A percentile compares a stretch with the other conserved stretches of the same genome.
Conservation (phyloP, 495 filamentous ascomycete species). For the Collariella sp. region DNA sequence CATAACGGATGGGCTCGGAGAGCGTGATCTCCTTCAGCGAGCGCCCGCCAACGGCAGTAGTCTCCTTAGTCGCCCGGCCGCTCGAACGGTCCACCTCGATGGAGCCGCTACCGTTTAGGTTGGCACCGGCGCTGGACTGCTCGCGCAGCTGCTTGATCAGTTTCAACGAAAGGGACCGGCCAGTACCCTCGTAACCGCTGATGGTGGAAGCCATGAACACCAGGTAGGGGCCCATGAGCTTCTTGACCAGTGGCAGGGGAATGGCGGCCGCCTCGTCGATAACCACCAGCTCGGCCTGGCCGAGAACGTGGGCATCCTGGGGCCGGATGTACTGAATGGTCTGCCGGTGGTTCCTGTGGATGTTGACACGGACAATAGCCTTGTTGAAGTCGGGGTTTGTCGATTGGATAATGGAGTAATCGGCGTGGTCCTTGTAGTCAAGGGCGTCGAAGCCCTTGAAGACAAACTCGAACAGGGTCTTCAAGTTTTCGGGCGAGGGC, state of each 20-base stretch:
- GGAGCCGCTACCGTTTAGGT: slow-evolving; percentile 44
- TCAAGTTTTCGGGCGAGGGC: slow-evolving; percentile 95
- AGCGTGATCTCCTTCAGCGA: slow-evolving; percentile 90
- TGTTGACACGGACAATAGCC: slow-evolving; percentile 92
- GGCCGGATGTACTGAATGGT: slow-evolving; percentile 98
- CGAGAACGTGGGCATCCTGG: slow-evolving; percentile 87
- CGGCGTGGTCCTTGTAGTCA: slow-evolving; percentile 83
- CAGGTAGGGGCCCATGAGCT: slow-evolving; percentile 94
- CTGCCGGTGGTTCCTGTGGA: slow-evolving; percentile 90
- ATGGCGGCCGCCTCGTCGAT: slow-evolving; percentile 99
- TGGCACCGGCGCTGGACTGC: slow-evolving; percentile 59
- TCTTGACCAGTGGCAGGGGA: slow-evolving; percentile 81
- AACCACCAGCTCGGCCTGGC: slow-evolving; percentile 91
- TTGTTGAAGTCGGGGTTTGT: slow-evolving; percentile 99
- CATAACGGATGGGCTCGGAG: slow-evolving; percentile 89
- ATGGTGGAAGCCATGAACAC: slow-evolving; percentile 99
- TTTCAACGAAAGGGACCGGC: slow-evolving; percentile 88
- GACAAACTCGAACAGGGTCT: slow-evolving; percentile 95
- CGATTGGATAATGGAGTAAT: slow-evolving; percentile 97
- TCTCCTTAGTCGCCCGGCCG: slow-evolving; percentile 56
- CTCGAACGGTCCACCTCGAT: slow-evolving; percentile 66
- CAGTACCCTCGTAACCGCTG: slow-evolving; percentile 97
- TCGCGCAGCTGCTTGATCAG: slow-evolving; percentile 96
- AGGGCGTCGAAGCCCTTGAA: slow-evolving; percentile 98
- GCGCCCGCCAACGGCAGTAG: slow-evolving; percentile 57